Evolutionary conservation across 2,329 filamentous ascomycete species (phyloP), one percentile per base, ranked within the genome.

Genomic region (Fusarium nygamai): DNA sequence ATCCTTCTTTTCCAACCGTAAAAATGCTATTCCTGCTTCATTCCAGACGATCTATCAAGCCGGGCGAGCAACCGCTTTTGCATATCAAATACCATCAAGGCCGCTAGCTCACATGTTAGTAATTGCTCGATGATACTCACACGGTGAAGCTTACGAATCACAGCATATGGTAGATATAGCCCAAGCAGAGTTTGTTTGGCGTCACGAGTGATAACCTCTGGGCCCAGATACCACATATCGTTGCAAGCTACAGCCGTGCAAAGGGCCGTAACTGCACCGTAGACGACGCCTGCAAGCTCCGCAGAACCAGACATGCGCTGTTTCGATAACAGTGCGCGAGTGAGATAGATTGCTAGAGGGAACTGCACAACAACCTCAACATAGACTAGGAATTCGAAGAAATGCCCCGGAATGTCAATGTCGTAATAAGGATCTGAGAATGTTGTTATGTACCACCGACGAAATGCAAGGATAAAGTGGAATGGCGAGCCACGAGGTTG

Each of bases 41-140:
- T 53, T 14, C 33, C 50, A 36, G 50, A 27, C 8, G 9, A 20
- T 27, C 19, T 20, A 2, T 36, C 8, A 16, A 53, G 33, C 33
- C n/a, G n/a, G 31, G 4, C n/a, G 0, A 53, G 33, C 6, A 53
- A 1, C 22, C 50, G 12, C 33, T 16, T 53, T 4, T 53, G 50
- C 33, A 53, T 53, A 4, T 53, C 33, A 6, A 53, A 36, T 8
- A 3, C 16, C 50, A 53, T 36, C 22, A 53, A 36, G 6, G n/a
- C 16, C 19, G 50, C 50, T 53, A 7, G 17, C 9, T 53, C 4
- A 36, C 6, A 36, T 12, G 2, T 53, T 22, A 36, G 50, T 1
- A 53, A 27, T 14, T 53, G 0, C 12, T 11, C 17, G 6, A 54
- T 9, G 2, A 29, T n/a, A 1, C 1, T 9, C 9, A 0, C 22